phyloP scores from a whole-genome alignment of 2,329 filamentous ascomycete genomes.

The Ophiostoma australiae region DNA sequence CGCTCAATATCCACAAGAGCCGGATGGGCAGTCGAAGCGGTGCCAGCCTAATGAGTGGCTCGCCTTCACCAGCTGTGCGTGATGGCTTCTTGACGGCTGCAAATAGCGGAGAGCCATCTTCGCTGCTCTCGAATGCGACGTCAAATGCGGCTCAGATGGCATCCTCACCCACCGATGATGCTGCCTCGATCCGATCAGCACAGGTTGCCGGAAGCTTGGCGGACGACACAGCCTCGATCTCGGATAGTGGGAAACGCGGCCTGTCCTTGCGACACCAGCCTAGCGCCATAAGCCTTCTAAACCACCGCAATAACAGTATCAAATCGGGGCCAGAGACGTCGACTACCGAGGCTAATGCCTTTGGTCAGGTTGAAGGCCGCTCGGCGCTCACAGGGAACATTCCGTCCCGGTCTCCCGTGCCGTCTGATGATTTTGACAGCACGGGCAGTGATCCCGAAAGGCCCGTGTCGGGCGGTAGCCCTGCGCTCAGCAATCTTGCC shows the following conservation, averaged over 20 bases:
- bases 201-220: slow-evolving; percentile 29
- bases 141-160: neutral
- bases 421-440: slow-evolving; percentile 28
- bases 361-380: slow-evolving; percentile 56
- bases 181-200: slow-evolving; percentile 23
- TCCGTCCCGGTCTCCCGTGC: slow-evolving; percentile 26
- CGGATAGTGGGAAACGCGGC: slow-evolving; percentile 19
- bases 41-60: slow-evolving; percentile 32
- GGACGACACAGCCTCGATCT: neutral
- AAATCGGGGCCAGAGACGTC: slow-evolving; percentile 56
- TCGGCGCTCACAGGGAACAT: slow-evolving; percentile 39
- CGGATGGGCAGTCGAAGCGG: slow-evolving; percentile 38
- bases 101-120: slow-evolving; percentile 31
- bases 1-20: slow-evolving; percentile 48
- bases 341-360: slow-evolving; percentile 55
- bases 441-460: slow-evolving; percentile 19
- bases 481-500: neutral
- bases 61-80: slow-evolving; percentile 30
- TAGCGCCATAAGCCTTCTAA: slow-evolving; percentile 56
- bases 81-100: slow-evolving; percentile 29
- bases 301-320: slow-evolving; percentile 49
- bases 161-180: slow-evolving; percentile 30
- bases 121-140: slow-evolving; percentile 25
- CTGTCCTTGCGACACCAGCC: slow-evolving; percentile 49
- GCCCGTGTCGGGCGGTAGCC: slow-evolving; percentile 27